phyloP scores from a whole-genome alignment of 192 early-diverging fungal species.

The Geranomyces michiganensis region DNA sequence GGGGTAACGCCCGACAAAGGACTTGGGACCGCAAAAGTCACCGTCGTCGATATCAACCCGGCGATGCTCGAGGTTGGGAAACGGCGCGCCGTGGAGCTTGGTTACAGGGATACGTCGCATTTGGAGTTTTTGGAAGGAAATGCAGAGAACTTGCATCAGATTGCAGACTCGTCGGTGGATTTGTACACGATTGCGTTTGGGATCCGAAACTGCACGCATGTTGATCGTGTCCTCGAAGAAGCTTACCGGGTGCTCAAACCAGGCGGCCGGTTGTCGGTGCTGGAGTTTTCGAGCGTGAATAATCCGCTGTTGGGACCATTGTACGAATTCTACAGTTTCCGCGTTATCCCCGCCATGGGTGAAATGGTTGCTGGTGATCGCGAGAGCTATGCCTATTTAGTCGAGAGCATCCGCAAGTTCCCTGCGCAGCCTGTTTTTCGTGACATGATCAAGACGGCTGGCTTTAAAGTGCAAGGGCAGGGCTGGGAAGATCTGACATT shows the following conservation, averaged over 20 bases:
- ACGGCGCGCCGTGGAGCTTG: constrained; percentile 52
- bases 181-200: constrained; percentile 98
- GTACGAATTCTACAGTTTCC: constrained; percentile 93
- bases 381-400: constrained; percentile 95
- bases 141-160: constrained; percentile 79
- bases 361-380: constrained; percentile 86
- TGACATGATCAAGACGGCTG: constrained; percentile 84
- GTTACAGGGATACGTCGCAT: constrained; percentile 31
- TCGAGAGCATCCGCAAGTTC: constrained; percentile 95
- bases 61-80: constrained; percentile 92
- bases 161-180: constrained; percentile 81
- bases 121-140: constrained; percentile 81
- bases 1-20: constrained; percentile 57
- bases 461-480: constrained; percentile 85
- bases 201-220: constrained; percentile 95
- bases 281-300: constrained; percentile 90
- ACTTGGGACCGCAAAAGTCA: constrained; percentile 63
- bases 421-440: constrained; percentile 88
- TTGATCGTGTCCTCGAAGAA: constrained; percentile 84
- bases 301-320: constrained; percentile 83
- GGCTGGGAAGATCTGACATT: constrained; percentile 97
- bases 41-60: constrained; percentile 94
- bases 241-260: constrained; percentile 94
- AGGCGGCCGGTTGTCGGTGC: constrained; percentile 93
- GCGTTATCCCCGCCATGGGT: constrained; percentile 89